Conservation (phyloP, 257 asterid species). For the Nicotiana otophora region DNA sequence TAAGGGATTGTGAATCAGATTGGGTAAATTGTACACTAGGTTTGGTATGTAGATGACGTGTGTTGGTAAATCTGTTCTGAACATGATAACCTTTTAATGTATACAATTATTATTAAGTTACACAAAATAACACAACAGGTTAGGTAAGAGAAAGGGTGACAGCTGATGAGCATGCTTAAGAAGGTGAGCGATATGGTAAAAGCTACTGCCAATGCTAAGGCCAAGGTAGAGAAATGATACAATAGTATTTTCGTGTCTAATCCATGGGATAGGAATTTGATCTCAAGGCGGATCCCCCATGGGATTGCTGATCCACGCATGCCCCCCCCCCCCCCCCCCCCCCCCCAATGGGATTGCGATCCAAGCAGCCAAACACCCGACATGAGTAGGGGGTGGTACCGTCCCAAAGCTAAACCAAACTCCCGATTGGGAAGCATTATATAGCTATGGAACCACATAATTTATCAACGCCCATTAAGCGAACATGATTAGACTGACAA, state of each 20-base stretch:
- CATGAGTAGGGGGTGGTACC: not conserved
- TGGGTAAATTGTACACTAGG: not conserved
- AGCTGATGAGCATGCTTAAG: constrained; percentile 4
- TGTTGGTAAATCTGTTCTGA: not conserved
- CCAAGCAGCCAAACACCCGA: not conserved
- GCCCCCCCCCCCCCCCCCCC: too few species aligned
- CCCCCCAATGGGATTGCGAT: not conserved
- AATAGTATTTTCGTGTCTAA: not conserved
- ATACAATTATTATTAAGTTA: not conserved
- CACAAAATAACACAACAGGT: not conserved
- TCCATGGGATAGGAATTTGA: not conserved
- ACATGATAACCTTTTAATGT: not conserved
- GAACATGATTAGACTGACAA: not conserved
- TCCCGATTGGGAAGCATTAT: not conserved
- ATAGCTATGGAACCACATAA: not conserved
- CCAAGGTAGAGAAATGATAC: not conserved
- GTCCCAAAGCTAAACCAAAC: not conserved
- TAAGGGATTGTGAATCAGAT: not conserved
- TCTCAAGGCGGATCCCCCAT: too few species aligned
- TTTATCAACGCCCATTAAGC: not conserved
- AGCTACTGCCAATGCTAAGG: not conserved
- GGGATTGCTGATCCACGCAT: too few species aligned
- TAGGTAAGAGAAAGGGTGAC: not conserved
- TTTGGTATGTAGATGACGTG: not conserved
- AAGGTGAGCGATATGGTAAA: not conserved